These are phyloP conservation scores for Peribolospora kevripleyi DNA, from an alignment of 768 basidiomycete genomes.

Conservation along the genomic window DNA sequence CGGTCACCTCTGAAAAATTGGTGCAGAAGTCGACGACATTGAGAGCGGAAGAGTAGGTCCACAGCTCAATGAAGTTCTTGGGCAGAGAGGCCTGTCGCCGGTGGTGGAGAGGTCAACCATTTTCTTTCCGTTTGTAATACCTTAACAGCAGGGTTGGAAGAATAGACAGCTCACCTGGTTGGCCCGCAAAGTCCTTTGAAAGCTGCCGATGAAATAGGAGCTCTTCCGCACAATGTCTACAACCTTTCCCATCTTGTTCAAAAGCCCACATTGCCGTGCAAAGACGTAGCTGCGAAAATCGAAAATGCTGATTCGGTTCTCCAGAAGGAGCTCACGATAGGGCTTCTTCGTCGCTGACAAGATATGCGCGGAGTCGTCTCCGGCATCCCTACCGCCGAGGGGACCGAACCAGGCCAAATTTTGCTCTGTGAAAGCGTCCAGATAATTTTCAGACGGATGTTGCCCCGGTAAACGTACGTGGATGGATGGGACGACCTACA, in stretches of 20 bases:
- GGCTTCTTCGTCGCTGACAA: slow-evolving; percentile 57
- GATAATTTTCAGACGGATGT: background rate
- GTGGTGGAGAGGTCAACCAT: background rate
- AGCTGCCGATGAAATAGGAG: slow-evolving; percentile 45
- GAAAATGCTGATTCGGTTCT: slow-evolving; percentile 75
- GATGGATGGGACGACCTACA: background rate
- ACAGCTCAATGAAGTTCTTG: slow-evolving; percentile 61
- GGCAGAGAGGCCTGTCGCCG: slow-evolving; percentile 15
- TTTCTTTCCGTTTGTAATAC: too few relatives aligned
- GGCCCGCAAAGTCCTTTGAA: slow-evolving; percentile 50
- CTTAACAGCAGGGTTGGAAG: background rate
- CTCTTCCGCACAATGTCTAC: slow-evolving; percentile 48
- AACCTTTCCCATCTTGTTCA: slow-evolving; percentile 42
- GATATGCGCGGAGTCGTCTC: slow-evolving; percentile 59
- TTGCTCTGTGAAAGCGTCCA: slow-evolving; percentile 37
- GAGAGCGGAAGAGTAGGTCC: slow-evolving; percentile 75
- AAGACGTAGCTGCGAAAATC: slow-evolving; percentile 82
- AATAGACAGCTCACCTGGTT: slow-evolving; percentile 32
- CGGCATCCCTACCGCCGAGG: slow-evolving; percentile 40
- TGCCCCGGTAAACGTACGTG: background rate
- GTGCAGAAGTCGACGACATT: slow-evolving; percentile 61
- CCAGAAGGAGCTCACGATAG: slow-evolving; percentile 67
- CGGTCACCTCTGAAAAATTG: slow-evolving; percentile 30
- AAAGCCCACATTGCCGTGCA: slow-evolving; percentile 52
- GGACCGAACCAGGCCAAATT: slow-evolving; percentile 82